Evolutionary conservation across 2,329 filamentous ascomycete species (phyloP), one percentile per base, ranked within the genome.

Genomic region (Scortechinia acanthostroma): DNA sequence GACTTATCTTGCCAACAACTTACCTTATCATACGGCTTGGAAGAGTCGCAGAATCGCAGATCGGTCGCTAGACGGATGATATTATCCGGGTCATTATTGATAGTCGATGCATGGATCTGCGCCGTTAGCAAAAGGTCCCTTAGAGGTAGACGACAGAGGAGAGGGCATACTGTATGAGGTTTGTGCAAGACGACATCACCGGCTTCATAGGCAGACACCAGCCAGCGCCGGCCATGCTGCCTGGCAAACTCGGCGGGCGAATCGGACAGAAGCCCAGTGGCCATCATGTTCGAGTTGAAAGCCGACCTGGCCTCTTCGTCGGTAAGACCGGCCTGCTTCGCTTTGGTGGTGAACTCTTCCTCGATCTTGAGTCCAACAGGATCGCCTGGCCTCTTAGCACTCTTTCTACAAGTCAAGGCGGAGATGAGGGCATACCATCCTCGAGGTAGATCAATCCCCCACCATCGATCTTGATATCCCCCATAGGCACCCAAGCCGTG

Each of bases 381-480:
- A 43, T 28, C 10, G 19, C 25, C 5, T 15, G 25, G n/a, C n/a
- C n/a, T n/a, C n/a, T n/a, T n/a, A n/a, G n/a, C n/a, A 40, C 21
- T 44, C 22, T 3, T 4, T 19, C 3, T 15, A 28, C 15, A 2
- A n/a, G 19, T 45, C 17, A 46, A 23, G 4, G 21, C 14, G 16
- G 20, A 21, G 22, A 16, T 6, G 35, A 13, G n/a, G 13, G 20
- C 52, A 45, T 50, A 56, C 67, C 64, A 40, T 71, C 60, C 50
- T 81, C 76, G 2, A 81, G 60, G 48, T 81, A 82, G 1, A 81
- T 77, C 45, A 82, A 53, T 0, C 77, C 77, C 3, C 77, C 77
- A 0, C 77, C 76, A 42, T 72, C 67, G 3, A 79, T 45, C 17
- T 65, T 62, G 3, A 79, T 55, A 52, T 77, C 71, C 0, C 74